These are phyloP conservation scores for Boletus hoseneyae DNA, from an alignment of 1,284 basidiomycete species.

Conservation along the genomic window DNA sequence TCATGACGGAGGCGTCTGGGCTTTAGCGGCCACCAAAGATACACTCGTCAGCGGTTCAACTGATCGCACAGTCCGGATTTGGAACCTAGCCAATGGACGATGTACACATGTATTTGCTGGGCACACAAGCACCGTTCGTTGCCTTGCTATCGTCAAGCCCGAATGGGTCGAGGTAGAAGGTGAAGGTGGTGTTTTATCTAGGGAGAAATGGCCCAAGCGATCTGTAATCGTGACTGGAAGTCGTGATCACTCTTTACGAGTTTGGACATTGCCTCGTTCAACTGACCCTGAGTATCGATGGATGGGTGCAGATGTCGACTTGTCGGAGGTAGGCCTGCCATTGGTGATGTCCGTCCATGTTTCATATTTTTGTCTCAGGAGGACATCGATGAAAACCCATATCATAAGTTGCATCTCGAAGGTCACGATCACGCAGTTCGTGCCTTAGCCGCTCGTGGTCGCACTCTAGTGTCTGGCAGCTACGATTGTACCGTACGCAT, in stretches of 20 bases:
- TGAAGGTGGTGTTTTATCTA: conserved; percentile 52
- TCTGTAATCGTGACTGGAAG: conserved; percentile 92
- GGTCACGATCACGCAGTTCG: conserved; percentile 91
- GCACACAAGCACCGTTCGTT: conserved; percentile 91
- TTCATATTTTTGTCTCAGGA: conserved; percentile 37
- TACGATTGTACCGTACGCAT: conserved; percentile 93
- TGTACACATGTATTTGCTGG: conserved; percentile 92
- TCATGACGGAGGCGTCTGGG: conserved; percentile 96
- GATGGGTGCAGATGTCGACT: conserved; percentile 65
- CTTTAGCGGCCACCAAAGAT: conserved; percentile 79
- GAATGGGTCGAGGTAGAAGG: conserved; percentile 73
- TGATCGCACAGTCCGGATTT: conserved; percentile 90
- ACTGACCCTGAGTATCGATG: conserved; percentile 76
- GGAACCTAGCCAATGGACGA: conserved; percentile 77
- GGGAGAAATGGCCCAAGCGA: conserved; percentile 80
- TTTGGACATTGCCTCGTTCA: conserved; percentile 84
- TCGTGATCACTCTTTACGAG: conserved; percentile 83
- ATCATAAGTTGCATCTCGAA: conserved; percentile 78
- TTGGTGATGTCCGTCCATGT: background rate
- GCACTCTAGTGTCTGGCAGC: conserved; percentile 90
- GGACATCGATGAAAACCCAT: conserved; percentile 85
- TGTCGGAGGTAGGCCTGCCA: conserved; percentile 55
- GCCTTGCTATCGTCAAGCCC: conserved; percentile 86
- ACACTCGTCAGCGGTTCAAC: conserved; percentile 91
- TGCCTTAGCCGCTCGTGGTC: conserved; percentile 85